These are phyloP conservation scores for Gnaphalium uliginosum DNA, from an alignment of 129 eudicot genomes.

Conservation along the genomic window DNA sequence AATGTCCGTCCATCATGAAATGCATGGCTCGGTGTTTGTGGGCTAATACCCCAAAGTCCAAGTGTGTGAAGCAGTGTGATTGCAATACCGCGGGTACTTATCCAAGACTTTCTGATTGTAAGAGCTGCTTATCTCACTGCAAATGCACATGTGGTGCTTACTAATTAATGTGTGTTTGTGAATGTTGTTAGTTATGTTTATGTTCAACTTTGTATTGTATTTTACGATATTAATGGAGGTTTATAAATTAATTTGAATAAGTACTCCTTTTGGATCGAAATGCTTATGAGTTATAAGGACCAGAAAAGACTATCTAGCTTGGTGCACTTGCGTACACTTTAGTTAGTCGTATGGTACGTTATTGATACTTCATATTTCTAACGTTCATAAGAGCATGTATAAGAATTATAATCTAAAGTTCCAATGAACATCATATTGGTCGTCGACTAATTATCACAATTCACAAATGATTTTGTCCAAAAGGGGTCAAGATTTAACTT, in stretches of 20 bases:
- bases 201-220: neutral
- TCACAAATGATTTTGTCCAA: too few relatives aligned
- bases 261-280: neutral
- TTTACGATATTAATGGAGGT: neutral
- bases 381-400: too few relatives aligned
- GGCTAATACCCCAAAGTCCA: slow-evolving; percentile 47
- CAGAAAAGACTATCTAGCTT: neutral
- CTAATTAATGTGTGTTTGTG: neutral
- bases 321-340: too few relatives aligned
- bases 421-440: too few relatives aligned
- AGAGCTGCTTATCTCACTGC: slow-evolving; percentile 73
- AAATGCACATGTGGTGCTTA: slow-evolving; percentile 57
- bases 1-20: slow-evolving; percentile 60
- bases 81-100: slow-evolving; percentile 46
- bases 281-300: neutral
- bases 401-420: too few relatives aligned
- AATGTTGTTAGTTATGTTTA: neutral
- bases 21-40: slow-evolving; percentile 92
- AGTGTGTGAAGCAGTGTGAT: slow-evolving; percentile 76
- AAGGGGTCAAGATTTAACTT: too few relatives aligned
- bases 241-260: too few relatives aligned
- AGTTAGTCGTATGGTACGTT: too few relatives aligned
- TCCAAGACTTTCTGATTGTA: slow-evolving; percentile 72
- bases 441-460: too few relatives aligned
- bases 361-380: too few relatives aligned